phyloP scores from a whole-genome alignment of 1,284 basidiomycete genomes.

The Cryptococcus floricola region DNA sequence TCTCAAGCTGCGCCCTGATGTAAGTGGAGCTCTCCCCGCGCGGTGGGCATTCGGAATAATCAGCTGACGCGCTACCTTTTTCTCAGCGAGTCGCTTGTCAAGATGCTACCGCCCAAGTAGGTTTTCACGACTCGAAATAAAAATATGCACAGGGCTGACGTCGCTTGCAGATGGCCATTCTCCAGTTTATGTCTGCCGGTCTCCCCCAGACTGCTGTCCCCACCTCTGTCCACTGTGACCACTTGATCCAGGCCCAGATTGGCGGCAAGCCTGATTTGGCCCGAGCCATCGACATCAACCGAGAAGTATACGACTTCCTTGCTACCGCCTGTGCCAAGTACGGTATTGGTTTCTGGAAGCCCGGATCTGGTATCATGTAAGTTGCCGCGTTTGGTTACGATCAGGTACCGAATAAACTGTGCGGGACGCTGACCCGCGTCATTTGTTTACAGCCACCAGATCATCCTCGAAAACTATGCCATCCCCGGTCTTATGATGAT shows the following conservation, averaged over 20 bases:
- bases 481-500: constrained; percentile 62
- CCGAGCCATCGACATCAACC: constrained; percentile 90
- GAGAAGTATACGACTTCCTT: constrained; percentile 99
- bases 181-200: constrained; percentile 99
- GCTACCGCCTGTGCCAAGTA: constrained; percentile 97
- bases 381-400: not conserved
- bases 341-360: constrained; percentile 84
- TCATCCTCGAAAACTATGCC: constrained; percentile 96
- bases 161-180: constrained; percentile 80
- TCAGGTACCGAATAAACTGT: not conserved
- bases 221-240: constrained; percentile 97
- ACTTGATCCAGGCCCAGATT: constrained; percentile 95
- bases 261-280: constrained; percentile 91
- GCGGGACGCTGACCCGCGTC: not conserved
- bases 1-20: constrained; percentile 92
- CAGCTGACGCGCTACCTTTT: constrained; percentile 12
- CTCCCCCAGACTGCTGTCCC: constrained; percentile 97
- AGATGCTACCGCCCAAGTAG: constrained; percentile 87
- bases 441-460: constrained; percentile 64
- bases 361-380: constrained; percentile 75
- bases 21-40: constrained; percentile 51
- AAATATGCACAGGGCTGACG: constrained; percentile 16
- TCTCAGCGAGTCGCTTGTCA: constrained; percentile 94
- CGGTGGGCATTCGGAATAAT: not conserved
- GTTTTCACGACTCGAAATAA: constrained; percentile 30